Percentiles rank a stretch among this genome's conserved stretches.
phyloP scores from a whole-genome alignment of 1,139 yeast genomes.

The Candida sp. region DNA sequence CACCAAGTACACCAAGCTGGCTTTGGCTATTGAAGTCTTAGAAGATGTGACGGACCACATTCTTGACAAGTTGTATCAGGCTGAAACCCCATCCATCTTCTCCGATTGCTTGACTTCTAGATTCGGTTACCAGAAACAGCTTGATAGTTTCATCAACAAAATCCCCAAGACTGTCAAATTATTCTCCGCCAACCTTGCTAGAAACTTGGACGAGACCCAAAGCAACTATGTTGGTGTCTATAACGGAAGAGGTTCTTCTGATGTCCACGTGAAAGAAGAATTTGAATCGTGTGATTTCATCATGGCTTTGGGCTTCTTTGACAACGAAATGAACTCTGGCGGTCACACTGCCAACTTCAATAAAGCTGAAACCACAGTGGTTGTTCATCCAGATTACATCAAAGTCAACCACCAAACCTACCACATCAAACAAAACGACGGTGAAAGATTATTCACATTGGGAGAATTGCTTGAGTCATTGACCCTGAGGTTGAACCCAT shows the following conservation, averaged over 20 bases:
- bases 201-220: slow-evolving; percentile 64
- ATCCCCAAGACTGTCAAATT: slow-evolving; percentile 31
- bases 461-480: slow-evolving; percentile 23
- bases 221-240: slow-evolving; percentile 68
- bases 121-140: slow-evolving; percentile 42
- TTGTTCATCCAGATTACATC: slow-evolving; percentile 41
- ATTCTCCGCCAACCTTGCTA: slow-evolving; percentile 46
- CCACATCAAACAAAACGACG: slow-evolving; percentile 24
- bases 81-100: slow-evolving; percentile 63
- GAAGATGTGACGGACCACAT: slow-evolving; percentile 49
- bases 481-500: slow-evolving; percentile 8
- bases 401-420: slow-evolving; percentile 27
- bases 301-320: slow-evolving; percentile 53
- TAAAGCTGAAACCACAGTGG: slow-evolving; percentile 25
- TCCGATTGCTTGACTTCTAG: slow-evolving; percentile 73
- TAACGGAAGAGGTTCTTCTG: slow-evolving; percentile 45
- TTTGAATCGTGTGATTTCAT: slow-evolving; percentile 51
- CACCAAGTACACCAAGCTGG: slow-evolving; percentile 23
- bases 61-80: slow-evolving; percentile 50
- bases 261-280: slow-evolving; percentile 23
- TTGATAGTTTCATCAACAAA: slow-evolving; percentile 49
- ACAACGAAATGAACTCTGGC: slow-evolving; percentile 62
- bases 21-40: slow-evolving; percentile 22
- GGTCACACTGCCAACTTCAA: slow-evolving; percentile 25
- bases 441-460: slow-evolving; percentile 22